Evolutionary conservation across 768 basidiomycete genomes (phyloP), one percentile per base, ranked within the genome.

Genomic region (Epithele typhae): DNA sequence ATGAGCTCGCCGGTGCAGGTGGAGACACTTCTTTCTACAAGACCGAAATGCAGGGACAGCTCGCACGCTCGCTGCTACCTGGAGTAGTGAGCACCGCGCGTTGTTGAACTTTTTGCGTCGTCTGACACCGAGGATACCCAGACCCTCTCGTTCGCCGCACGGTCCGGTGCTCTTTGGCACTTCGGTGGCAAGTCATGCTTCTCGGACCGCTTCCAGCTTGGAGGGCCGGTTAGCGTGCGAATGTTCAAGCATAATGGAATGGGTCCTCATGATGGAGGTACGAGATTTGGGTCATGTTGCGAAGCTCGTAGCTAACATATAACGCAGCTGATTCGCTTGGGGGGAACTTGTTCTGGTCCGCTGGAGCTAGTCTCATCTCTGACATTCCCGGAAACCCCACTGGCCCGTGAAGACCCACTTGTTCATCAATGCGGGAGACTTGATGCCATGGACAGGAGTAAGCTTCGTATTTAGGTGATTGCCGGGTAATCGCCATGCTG

Each of bases 141-240:
- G 93, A 78, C 82, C 3, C 52, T 88, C 33, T 92, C 92, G 0
- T 68, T 95, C 12, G 77, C 86, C 3, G 81, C 81, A 2, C 74
- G 84, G 8, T 70, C 80, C 0, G 94, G 94, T 2, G 48, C 89
- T 21, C 67, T 98, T 10, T 79, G 79, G 60, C 78, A 82, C 38
- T 63, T 95, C 6, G 67, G 69, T 10, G 66, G 71, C 10, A 64
- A 71, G 11, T 73, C 77, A 6, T 74, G 81, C 19, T 86, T 90
- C 57, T 75, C 82, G 1, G 96, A 99, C 66, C 81, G 92, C 5
- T 92, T 92, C 64, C 93, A 95, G 54, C 75, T 97, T 0, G 96
- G 96, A 21, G 96, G 96, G 0, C 93, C 96, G 0, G 78, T 84
- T 6, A 90, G 82, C 43, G 74, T 98, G 0, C 73, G 96, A 5